phyloP scores from a whole-genome alignment of 1,284 basidiomycete genomes.

The Melanopsichium pennsylvanicum region DNA sequence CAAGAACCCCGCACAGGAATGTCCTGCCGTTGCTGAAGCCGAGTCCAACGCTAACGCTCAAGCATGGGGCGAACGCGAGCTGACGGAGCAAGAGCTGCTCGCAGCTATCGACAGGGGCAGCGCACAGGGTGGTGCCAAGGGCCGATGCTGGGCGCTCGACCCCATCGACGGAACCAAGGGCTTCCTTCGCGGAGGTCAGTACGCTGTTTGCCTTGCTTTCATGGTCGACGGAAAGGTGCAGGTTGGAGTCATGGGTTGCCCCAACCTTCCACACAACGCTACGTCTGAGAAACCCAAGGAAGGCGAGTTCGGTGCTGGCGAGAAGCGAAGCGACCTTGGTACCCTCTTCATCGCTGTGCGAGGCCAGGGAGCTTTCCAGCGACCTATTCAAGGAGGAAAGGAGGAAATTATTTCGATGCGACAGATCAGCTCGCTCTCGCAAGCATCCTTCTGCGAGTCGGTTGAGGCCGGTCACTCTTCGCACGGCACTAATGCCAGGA shows the following conservation, averaged over 20 bases:
- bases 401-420: slow-evolving; percentile 58
- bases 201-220: slow-evolving; percentile 92
- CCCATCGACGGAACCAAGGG: slow-evolving; percentile 94
- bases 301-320: slow-evolving; percentile 54
- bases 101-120: slow-evolving; percentile 86
- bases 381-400: slow-evolving; percentile 46
- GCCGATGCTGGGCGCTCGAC: slow-evolving; percentile 88
- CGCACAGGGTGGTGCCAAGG: slow-evolving; percentile 77
- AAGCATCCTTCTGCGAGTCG: slow-evolving; percentile 83
- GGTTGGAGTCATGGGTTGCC: slow-evolving; percentile 88
- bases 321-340: slow-evolving; percentile 52
- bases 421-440: slow-evolving; percentile 65
- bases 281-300: slow-evolving; percentile 57
- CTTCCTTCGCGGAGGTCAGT: slow-evolving; percentile 95
- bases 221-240: slow-evolving; percentile 81
- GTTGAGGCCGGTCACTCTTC: slow-evolving; percentile 92
- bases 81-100: slow-evolving; percentile 71
- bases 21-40: slow-evolving; percentile 66
- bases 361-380: slow-evolving; percentile 60
- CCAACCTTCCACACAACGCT: slow-evolving; percentile 77
- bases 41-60: slow-evolving; percentile 66
- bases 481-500: slow-evolving; percentile 79
- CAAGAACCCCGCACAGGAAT: slow-evolving; percentile 51
- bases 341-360: slow-evolving; percentile 59
- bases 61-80: slow-evolving; percentile 66